A percentile compares a stretch with the other conserved stretches of the same genome.
Evolutionary conservation across 1,284 basidiomycete genomes (phyloP).

Genomic region (Ceratobasidium sp.): DNA sequence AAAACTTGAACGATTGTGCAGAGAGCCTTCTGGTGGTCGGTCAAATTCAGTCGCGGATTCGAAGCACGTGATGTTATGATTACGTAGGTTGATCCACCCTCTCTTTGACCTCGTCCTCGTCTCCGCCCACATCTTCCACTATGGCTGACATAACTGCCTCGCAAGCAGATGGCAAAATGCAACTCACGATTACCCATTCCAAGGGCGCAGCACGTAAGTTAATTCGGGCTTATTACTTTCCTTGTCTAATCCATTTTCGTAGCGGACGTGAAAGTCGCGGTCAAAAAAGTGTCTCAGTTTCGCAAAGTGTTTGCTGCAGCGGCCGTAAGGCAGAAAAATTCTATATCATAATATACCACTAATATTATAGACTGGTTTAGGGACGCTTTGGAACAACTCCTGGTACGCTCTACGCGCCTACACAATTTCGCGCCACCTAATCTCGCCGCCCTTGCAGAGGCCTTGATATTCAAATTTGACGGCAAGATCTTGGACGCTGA

Average conservation of each 20-base stretch:
- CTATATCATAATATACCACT: neutral
- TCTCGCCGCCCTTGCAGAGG: constrained; percentile 1
- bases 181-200: constrained; percentile 26
- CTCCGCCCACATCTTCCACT: neutral
- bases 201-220: constrained; percentile 27
- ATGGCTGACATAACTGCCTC: neutral
- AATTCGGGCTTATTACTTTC: neutral
- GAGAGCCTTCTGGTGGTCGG: too few species aligned
- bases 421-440: neutral
- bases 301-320: constrained; percentile 33
- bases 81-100: neutral
- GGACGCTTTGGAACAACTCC: constrained; percentile 29
- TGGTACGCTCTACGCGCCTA: neutral
- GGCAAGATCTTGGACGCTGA: constrained; percentile 17
- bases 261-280: constrained; percentile 39
- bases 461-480: constrained; percentile 24
- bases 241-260: neutral
- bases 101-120: neutral
- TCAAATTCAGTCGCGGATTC: too few species aligned
- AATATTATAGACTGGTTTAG: neutral
- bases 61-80: constrained; percentile 1
- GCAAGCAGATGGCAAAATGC: constrained; percentile 32
- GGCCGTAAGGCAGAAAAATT: neutral
- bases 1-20: too few species aligned
- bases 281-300: constrained; percentile 39